Evolutionary conservation across 345 rosid species (phyloP).

Genomic region (Eucalyptus regnans): DNA sequence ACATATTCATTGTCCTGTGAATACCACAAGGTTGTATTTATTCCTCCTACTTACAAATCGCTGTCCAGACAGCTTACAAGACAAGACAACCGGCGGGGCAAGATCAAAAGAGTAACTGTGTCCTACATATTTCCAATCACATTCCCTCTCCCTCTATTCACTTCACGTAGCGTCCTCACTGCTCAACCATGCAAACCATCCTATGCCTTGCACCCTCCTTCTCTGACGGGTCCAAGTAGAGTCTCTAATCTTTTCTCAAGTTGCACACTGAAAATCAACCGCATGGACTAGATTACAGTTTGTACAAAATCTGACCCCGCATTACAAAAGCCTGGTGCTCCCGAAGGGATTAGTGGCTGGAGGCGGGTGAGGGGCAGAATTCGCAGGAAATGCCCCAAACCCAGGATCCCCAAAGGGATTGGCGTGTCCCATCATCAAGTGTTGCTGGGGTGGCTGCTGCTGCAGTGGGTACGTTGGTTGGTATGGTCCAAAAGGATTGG

Average conservation of each 20-base stretch:
- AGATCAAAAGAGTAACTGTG: neutral
- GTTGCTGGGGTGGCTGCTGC: neutral
- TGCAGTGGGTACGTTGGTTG: slow-evolving; percentile 25
- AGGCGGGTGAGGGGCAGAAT: slow-evolving; percentile 24
- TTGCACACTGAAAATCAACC: neutral
- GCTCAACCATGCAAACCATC: neutral
- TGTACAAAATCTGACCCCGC: neutral
- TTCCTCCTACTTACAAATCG: neutral
- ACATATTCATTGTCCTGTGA: neutral
- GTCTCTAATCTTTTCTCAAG: neutral
- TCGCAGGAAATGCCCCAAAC: slow-evolving; percentile 25
- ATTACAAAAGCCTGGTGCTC: slow-evolving; percentile 49
- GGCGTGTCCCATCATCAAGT: slow-evolving; percentile 27
- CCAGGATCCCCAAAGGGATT: slow-evolving; percentile 80
- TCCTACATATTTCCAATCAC: neutral
- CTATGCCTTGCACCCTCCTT: neutral
- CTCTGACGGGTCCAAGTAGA: neutral
- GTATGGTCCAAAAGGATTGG: slow-evolving; percentile 65
- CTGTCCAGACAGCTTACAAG: neutral
- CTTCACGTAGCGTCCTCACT: neutral
- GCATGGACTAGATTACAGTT: neutral
- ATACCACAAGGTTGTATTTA: neutral
- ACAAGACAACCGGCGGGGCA: neutral
- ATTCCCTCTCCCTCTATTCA: neutral
- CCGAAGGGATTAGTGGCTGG: slow-evolving; percentile 72